Base-by-base conservation (phyloP, 2,329 filamentous ascomycete genomes). In the Fusarium metavorans region DNA sequence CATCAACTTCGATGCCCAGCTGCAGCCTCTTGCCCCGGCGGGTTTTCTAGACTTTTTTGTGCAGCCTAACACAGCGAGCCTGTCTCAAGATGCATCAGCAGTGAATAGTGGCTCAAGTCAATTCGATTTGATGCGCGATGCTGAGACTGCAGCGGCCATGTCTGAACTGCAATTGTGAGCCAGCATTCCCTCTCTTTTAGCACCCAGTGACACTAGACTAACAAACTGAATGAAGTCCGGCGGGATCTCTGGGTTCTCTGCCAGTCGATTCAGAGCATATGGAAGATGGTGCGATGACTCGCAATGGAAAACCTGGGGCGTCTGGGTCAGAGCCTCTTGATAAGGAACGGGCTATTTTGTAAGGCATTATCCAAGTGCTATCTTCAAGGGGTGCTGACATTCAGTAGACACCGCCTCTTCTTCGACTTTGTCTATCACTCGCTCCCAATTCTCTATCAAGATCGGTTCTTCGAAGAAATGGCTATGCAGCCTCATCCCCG, bases 401-500 rank as follows among this genome's bases (percentile, higher is more conserved):
- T 30, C 6, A 25, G 8, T 25, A 57, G 52, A 37, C 20, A 57
- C 18, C 30, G 3, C 6, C 3, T 57, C 2, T 57, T 57, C 8
- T 57, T 57, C 32, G 32, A 57, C 4, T 57, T 57, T 1, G 14
- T 57, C 20, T 57, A 57, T 16, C 30, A 35, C n/a, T 57, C 52
- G 1, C 52, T 57, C 32, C 52, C 52, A 18, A 57, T 57, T 1
- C 13, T 57, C 8, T 11, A 11, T 16, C n/a, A 57, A 25, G n/a
- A 23, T 6, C 14, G 52, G 6, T 35, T 57, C 32, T 25, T 35
- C 3, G 5, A 34, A 4, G 52, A 35, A 6, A 35, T 57, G 13
- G 32, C 14, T 1, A 16, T 1, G 7, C n/a, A 37, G 6, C 52
- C 32, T 13, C 13, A 11, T 1, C 13, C 32, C 2, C 32, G 32